These are phyloP conservation scores for Priceomyces castillae DNA, from an alignment of 805 yeast species.

Conservation along the genomic window DNA sequence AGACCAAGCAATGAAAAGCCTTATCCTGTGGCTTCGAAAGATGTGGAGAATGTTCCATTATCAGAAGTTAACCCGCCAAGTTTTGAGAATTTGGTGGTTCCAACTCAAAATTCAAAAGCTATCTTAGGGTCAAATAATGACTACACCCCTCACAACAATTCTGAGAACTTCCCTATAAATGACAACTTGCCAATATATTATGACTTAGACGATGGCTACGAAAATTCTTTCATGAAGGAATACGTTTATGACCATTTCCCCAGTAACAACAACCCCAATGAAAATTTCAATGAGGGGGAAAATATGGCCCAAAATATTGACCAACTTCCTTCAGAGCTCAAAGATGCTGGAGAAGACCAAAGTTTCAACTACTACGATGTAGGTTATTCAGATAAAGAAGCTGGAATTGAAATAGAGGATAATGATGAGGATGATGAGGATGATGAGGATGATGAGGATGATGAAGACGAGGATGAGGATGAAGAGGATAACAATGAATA, in stretches of 20 bases:
- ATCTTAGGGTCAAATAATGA: background rate
- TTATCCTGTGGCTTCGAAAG: background rate
- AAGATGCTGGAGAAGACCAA: constrained; percentile 5
- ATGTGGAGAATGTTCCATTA: background rate
- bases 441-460: constrained; percentile 3
- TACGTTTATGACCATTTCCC: constrained; percentile 5
- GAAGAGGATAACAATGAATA: constrained; percentile 1
- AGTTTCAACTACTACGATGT: constrained; percentile 7
- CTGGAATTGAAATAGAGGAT: constrained; percentile 5
- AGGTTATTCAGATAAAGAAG: constrained; percentile 6
- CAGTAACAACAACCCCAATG: background rate
- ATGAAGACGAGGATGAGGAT: constrained; percentile 3
- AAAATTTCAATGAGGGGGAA: background rate
- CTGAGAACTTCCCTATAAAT: constrained; percentile 1
- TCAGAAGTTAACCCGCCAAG: constrained; percentile 1
- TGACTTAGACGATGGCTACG: constrained; percentile 23
- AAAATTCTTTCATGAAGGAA: constrained; percentile 7
- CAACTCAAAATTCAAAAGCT: background rate
- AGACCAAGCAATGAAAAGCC: constrained; percentile 7
- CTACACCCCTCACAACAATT: background rate
- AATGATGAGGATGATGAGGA: constrained; percentile 1
- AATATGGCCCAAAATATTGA: constrained; percentile 4
- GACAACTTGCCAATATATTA: constrained; percentile 9
- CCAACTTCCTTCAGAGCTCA: constrained; percentile 6
- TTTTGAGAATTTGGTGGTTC: background rate